Evolutionary conservation across 768 basidiomycete species (phyloP), one percentile per base, ranked within the genome.

Genomic region (Podaxis mareebaensis): DNA sequence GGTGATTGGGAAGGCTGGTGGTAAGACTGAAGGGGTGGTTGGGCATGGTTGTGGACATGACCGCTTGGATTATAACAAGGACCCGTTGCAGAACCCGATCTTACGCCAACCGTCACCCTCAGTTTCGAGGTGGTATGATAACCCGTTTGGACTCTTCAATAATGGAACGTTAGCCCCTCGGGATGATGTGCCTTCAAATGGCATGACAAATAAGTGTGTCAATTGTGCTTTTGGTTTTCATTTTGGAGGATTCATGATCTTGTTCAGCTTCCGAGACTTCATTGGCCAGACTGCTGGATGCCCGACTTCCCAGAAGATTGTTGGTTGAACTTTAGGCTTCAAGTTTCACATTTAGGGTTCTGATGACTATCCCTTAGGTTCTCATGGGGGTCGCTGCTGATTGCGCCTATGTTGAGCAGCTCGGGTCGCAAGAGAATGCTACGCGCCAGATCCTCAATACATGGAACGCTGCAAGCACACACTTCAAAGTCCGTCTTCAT

Each of bases 361-460:
- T 65, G 54, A 63, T 57, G 55, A 53, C 38, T 56, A 38, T 26
- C 17, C 44, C 40, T 17, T 53, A 86, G 84, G 67, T 85, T 26
- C 93, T 89, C 72, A 88, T 95, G 86, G 94, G 94, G 26, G 90
- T 94, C 60, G 93, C 93, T 0, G 89, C 93, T 4, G 94, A 95
- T 72, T 95, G 94, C 75, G 84, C 83, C 65, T 95, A 94, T 70
- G 85, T 88, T 11, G 67, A 75, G 33, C 80, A 80, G 64, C 91
- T 91, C 68, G 88, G 85, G 33, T 81, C 83, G 2, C 77, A 83
- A 66, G 78, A 83, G 38, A 87, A 86, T 63, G 92, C 93, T 4
- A 87, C 90, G 8, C 81, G 76, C 30, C 87, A 90, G 67, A 92
- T 95, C 61, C 72, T 96, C 61, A 92, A 78, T 54, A 83, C 86